Base-by-base conservation (phyloP, 768 basidiomycete genomes). In the Pleurotus platypus region DNA sequence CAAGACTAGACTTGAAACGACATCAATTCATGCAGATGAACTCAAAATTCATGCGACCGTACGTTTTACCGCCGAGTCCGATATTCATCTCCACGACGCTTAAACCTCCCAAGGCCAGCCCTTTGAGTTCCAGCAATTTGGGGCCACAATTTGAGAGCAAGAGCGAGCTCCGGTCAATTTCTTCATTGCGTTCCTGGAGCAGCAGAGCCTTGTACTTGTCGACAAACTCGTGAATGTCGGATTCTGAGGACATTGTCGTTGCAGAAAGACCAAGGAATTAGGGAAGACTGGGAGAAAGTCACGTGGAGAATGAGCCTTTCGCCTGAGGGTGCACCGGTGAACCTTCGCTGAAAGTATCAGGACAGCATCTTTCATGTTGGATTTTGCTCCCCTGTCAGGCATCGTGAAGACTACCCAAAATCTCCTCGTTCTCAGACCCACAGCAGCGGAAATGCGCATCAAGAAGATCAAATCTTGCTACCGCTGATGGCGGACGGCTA, bases 11-110 rank as follows among this genome's bases (percentile, higher is more conserved):
- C 73, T 80, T 71, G 64, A 60, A 66, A n/a, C 47, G 61, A 63
- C 16, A 55, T 74, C 66, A 60, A 60, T 60, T 55, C 46, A 39
- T n/a, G 30, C 39, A 45, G 40, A 56, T 49, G 54, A 46, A 20
- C 40, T 46, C 24, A 22, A 56, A 27, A 3, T n/a, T 27, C 30
- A 20, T 12, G 58, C 30, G 30, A 35, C 47, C 71, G 67, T 69
- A 96, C 94, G 86, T 94, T 75, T 94, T 95, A 24, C 94, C 95
- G 24, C 94, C 95, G 3, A 98, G 79, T 2, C 95, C 96, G 15
- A 97, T 80, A 50, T 81, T 85, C n/a, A 94, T 77, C 22, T 80
- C 78, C 1, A 82, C 78, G 1, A 92, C 73, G 1, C 90, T 85
- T 4, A 98, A 75, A 46, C 87, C 87, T 26, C 81, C 81, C 1